Evolutionary conservation across 176 grass and related monocot species (phyloP).

Genomic region (Leersia perrieri): DNA sequence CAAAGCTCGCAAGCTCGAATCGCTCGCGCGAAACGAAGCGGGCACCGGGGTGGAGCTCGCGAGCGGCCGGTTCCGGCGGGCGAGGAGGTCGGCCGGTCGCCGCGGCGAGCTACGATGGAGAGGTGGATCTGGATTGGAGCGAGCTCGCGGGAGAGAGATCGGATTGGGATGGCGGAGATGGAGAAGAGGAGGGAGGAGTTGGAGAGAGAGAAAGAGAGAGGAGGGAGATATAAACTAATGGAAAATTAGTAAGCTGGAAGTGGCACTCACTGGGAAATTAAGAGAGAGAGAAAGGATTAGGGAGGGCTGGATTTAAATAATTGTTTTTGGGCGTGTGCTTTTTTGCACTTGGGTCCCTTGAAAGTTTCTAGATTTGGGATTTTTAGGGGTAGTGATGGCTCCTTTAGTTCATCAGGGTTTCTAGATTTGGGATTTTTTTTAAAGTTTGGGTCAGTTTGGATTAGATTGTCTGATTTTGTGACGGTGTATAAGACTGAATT

Average conservation of each 20-base stretch:
- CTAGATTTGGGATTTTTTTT: background rate
- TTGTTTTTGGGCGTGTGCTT: background rate
- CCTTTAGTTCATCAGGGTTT: background rate
- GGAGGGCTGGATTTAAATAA: background rate
- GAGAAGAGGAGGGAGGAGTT: background rate
- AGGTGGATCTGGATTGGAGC: background rate
- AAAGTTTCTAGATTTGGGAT: background rate
- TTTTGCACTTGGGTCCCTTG: constrained; percentile 9
- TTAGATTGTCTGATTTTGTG: too few species aligned
- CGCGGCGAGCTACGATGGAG: background rate
- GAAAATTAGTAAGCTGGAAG: constrained; percentile 35
- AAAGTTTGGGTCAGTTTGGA: background rate
- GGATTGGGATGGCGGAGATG: constrained; percentile 26
- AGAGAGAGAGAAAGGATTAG: too few species aligned
- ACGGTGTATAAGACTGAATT: too few species aligned
- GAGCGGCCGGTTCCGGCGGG: background rate
- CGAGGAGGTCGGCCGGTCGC: background rate
- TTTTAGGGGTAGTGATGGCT: background rate
- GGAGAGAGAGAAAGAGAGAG: background rate
- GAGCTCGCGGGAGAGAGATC: constrained; percentile 32
- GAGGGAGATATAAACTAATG: constrained; percentile 20
- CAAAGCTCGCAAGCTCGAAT: background rate
- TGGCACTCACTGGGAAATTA: constrained; percentile 4
- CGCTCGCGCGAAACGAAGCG: background rate
- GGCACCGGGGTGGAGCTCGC: background rate